These are phyloP conservation scores for Asterionellopsis glacialis DNA, from an alignment of 108 stramenopile genomes.

Conservation along the genomic window DNA sequence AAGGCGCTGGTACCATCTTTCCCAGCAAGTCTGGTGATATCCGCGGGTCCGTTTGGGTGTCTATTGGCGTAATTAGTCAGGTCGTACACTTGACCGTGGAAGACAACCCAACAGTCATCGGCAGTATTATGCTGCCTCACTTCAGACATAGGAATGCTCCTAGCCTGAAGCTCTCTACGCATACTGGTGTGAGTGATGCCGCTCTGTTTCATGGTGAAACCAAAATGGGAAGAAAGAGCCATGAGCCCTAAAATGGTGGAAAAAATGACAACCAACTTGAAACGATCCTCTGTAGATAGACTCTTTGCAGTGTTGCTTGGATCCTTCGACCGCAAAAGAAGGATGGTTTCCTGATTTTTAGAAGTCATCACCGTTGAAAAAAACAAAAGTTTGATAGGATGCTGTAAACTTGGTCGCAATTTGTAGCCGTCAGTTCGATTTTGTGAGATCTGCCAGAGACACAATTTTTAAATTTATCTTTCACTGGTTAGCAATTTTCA, in stretches of 20 bases:
- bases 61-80: slow-evolving; percentile 21
- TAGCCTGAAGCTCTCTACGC: no score
- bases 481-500: no score
- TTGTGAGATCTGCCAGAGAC: no score
- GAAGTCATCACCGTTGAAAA: no score
- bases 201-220: neutral
- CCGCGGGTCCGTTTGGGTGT: slow-evolving; percentile 21
- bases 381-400: no score
- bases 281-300: neutral
- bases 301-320: neutral
- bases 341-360: no score
- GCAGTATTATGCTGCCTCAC: slow-evolving; percentile 13
- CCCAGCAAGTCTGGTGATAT: slow-evolving; percentile 14
- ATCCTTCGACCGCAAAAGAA: no score
- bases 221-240: neutral
- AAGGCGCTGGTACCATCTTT: slow-evolving; percentile 15
- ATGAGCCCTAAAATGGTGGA: neutral
- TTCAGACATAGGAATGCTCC: neutral
- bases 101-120: slow-evolving; percentile 23
- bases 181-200: neutral
- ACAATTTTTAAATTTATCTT: no score
- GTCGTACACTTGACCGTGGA: slow-evolving; percentile 30
- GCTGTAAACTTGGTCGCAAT: no score
- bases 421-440: no score
- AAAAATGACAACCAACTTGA: neutral